Evolutionary conservation across 1,284 basidiomycete species (phyloP).

Genomic region (Microbotryum violaceum): DNA sequence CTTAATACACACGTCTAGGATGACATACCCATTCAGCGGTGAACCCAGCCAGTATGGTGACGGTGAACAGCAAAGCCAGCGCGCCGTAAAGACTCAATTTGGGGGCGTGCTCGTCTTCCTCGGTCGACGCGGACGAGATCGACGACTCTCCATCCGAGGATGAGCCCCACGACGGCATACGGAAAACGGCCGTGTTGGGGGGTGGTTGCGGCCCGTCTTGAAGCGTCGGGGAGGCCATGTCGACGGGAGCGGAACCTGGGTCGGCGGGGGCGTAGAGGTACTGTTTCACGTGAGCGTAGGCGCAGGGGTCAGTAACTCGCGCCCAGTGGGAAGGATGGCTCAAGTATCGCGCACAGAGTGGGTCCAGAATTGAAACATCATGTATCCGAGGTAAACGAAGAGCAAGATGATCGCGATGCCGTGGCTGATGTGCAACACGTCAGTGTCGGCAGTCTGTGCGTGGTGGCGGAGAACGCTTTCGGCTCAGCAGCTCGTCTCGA

Average conservation of each 20-base stretch:
- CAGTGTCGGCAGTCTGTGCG: conserved; percentile 38
- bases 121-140: conserved; percentile 24
- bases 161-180: conserved; percentile 31
- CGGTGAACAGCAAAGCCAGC: conserved; percentile 41
- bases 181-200: conserved; percentile 34
- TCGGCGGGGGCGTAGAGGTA: conserved; percentile 15
- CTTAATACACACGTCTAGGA: too few relatives aligned
- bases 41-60: conserved; percentile 44
- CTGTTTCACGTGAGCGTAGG: conserved; percentile 34
- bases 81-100: conserved; percentile 48
- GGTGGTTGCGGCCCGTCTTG: conserved; percentile 36
- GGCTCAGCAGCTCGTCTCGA: too few relatives aligned
- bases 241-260: conserved; percentile 7
- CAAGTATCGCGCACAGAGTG: conserved; percentile 49
- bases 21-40: too few relatives aligned
- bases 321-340: conserved; percentile 32
- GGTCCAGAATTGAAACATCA: conserved; percentile 35
- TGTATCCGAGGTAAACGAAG: conserved; percentile 47
- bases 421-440: conserved; percentile 44
- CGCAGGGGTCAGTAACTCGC: conserved; percentile 36
- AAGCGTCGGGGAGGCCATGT: conserved; percentile 15
- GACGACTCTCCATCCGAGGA: conserved; percentile 37
- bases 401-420: conserved; percentile 52
- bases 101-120: conserved; percentile 46
- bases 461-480: too few relatives aligned